A percentile compares a stretch with the other conserved stretches of the same genome.
Evolutionary conservation across 495 filamentous ascomycete species (phyloP).

Genomic region (Saxispiralis lemnorum): DNA sequence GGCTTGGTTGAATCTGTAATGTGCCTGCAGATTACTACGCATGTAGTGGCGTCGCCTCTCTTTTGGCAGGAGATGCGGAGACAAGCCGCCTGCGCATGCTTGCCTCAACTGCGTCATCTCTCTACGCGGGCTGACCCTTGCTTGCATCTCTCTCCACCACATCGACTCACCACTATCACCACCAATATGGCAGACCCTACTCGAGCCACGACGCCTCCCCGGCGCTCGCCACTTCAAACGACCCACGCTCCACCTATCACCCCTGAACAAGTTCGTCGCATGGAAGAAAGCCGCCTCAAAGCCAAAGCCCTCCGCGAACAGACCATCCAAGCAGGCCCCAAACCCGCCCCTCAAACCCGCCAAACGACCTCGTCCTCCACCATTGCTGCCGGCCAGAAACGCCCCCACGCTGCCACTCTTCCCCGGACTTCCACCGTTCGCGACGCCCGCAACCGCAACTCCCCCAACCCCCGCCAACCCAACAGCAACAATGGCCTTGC

Average conservation of each 20-base stretch:
- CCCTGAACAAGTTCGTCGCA: conserved; percentile 47
- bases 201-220: conserved; percentile 46
- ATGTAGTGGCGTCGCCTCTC: too few relatives aligned
- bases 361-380: conserved; percentile 17
- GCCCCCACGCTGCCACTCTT: conserved; percentile 45
- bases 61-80: too few relatives aligned
- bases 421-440: conserved; percentile 45
- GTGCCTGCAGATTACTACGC: too few relatives aligned
- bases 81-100: too few relatives aligned
- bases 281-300: conserved; percentile 70
- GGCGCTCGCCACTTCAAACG: conserved; percentile 22
- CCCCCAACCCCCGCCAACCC: conserved; percentile 5
- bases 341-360: conserved; percentile 22
- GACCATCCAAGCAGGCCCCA: conserved; percentile 28
- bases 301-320: conserved; percentile 69
- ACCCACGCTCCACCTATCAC: conserved; percentile 36
- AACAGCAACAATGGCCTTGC: conserved; percentile 10
- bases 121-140: too few relatives aligned
- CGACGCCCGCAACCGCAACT: conserved; percentile 37
- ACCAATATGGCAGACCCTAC: conserved; percentile 18
- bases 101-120: too few relatives aligned
- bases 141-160: too few relatives aligned
- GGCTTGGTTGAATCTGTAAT: too few relatives aligned
- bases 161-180: neutral
- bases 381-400: conserved; percentile 35